A percentile compares a stretch with the other conserved stretches of the same genome.
These are phyloP conservation scores for Leucosporidium creatinivorum DNA, from an alignment of 768 basidiomycete species.

Conservation along the genomic window DNA sequence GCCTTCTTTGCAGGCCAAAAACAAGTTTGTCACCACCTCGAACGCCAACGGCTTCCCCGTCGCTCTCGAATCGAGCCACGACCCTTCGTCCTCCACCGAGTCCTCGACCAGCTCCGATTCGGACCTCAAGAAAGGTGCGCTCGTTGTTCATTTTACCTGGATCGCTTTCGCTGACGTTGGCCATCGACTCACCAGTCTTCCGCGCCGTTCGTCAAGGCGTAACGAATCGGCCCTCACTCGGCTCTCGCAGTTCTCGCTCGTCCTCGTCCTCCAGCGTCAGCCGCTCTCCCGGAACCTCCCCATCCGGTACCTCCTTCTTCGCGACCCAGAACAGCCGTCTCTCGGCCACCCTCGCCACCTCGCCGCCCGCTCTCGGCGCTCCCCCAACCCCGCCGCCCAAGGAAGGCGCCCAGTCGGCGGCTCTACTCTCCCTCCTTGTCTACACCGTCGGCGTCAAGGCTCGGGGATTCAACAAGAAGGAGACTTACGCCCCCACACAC, in stretches of 20 bases:
- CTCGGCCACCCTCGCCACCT: background rate
- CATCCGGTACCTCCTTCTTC: slow-evolving; percentile 1
- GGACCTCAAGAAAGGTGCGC: slow-evolving; percentile 33
- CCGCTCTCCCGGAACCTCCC: background rate
- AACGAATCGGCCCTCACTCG: too few species aligned
- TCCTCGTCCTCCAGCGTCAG: slow-evolving; percentile 8
- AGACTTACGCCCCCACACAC: slow-evolving; percentile 75
- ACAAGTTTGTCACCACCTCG: slow-evolving; percentile 51
- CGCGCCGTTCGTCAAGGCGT: slow-evolving; percentile 10
- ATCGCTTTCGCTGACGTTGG: background rate
- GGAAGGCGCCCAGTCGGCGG: slow-evolving; percentile 48
- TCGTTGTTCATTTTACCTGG: background rate
- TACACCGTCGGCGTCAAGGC: slow-evolving; percentile 89
- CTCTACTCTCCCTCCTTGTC: slow-evolving; percentile 67
- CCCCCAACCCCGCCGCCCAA: slow-evolving; percentile 44
- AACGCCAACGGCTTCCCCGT: slow-evolving; percentile 2
- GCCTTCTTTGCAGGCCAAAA: slow-evolving; percentile 56
- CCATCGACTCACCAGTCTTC: slow-evolving; percentile 11
- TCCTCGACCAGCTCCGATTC: slow-evolving; percentile 31
- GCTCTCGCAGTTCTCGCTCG: slow-evolving; percentile 13
- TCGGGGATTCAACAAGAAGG: slow-evolving; percentile 66
- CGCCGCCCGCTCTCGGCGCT: background rate
- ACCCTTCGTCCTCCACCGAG: background rate
- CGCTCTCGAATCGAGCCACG: background rate
- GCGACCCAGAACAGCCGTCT: background rate